Base-by-base conservation (phyloP, 139 green algal species). In the Chlamydomonas sp. region DNA sequence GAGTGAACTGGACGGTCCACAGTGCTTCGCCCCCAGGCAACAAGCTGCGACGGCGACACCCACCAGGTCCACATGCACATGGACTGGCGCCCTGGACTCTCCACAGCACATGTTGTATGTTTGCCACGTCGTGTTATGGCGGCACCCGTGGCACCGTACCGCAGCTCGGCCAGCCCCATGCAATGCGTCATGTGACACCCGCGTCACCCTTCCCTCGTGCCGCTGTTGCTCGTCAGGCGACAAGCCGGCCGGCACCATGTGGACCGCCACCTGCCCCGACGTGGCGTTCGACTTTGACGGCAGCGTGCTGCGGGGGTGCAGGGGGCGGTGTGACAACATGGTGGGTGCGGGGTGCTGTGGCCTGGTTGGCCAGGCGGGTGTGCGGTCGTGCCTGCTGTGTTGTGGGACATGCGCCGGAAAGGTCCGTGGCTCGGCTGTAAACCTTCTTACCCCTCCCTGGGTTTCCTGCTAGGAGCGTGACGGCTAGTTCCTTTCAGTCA, bases 191-290 rank as follows among this genome's bases (percentile, higher is more conserved):
- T 49, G 31, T 49, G 31, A 49, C 31, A 20, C 78, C 64, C 14
- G 4, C 18, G 31, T 63, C 6, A 4, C 2, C 31, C 49, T 49
- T 63, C 12, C 63, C 63, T n/a, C 4, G 59, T 1, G 0, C 16
- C 59, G 20, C 69, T 16, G 6, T 8, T 57, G 49, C 0, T 66
- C 60, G 3, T 17, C 71, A 87, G 83, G 62, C 17, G 83, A 87
- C 83, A 87, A 87, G 74, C 83, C 83, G 9, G 62, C 31, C 5
- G 83, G 72, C 73, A 87, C 73, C 62, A 80, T 87, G 83, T 87
- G 83, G 83, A 75, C 83, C 4, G 83, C 80, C 5, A 15, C 10
- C 6, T 87, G 83, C 83, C 83, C 83, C 5, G 15, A n/a, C 3
- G 83, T 87, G 62, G 3, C 20, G 60, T 87, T 87, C 63, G 7